Percentiles rank a stretch among this genome's conserved stretches.
phyloP scores from a whole-genome alignment of 106 monocot genomes.

The Iris macrosiphon region DNA sequence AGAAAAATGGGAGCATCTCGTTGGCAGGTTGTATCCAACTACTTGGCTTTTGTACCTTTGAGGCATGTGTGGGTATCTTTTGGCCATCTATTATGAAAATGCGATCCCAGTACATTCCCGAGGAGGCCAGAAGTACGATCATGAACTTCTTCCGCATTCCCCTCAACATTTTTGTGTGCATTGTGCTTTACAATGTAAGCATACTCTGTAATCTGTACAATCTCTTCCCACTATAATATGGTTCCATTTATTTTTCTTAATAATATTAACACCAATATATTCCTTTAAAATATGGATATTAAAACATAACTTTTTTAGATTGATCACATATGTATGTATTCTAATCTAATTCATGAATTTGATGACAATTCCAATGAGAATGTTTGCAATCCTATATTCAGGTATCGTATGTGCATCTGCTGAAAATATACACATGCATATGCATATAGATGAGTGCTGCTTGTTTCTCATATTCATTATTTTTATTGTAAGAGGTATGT shows the following conservation, averaged over 20 bases:
- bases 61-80: conserved; percentile 90
- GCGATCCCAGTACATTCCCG: conserved; percentile 98
- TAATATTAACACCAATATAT: no score
- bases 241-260: not conserved
- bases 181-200: conserved; percentile 97
- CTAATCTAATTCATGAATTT: no score
- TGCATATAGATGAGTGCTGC: no score
- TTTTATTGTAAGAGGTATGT: no score
- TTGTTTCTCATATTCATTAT: no score
- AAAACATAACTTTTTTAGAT: no score
- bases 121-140: conserved; percentile 98
- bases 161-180: conserved; percentile 92
- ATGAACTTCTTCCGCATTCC: conserved; percentile 99
- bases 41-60: conserved; percentile 89
- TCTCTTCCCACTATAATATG: not conserved
- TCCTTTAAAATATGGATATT: no score
- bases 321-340: no score
- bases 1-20: conserved; percentile 58
- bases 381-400: no score
- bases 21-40: conserved; percentile 72
- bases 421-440: no score
- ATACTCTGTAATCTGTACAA: not conserved
- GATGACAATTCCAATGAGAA: no score
- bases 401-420: no score
- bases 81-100: conserved; percentile 99